A percentile compares a stretch with the other conserved stretches of the same genome.
Conservation (phyloP, 805 yeast genomes). For the Lipomyces anomalus region DNA sequence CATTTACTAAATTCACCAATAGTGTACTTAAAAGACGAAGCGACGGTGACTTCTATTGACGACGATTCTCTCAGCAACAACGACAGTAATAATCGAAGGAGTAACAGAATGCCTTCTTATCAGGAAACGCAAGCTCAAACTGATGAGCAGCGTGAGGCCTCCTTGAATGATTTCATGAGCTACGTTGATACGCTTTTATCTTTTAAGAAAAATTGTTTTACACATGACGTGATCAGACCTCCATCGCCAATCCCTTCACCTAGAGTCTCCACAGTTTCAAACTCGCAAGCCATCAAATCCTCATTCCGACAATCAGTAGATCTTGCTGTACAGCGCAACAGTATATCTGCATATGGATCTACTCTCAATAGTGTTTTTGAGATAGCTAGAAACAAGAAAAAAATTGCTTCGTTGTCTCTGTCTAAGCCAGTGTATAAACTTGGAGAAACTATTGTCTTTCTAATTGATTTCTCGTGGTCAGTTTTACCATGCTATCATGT, state of each 20-base stretch:
- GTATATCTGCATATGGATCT: conserved; percentile 19
- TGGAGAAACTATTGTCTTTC: conserved; percentile 36
- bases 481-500: conserved; percentile 33
- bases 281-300: conserved; percentile 5
- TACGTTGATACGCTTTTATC: conserved; percentile 15
- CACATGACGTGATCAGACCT: conserved; percentile 9
- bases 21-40: conserved; percentile 14
- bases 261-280: conserved; percentile 1
- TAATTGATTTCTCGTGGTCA: conserved; percentile 35
- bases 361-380: conserved; percentile 28
- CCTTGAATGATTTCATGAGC: conserved; percentile 13
- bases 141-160: conserved; percentile 4
- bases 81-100: conserved; percentile 3
- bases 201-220: conserved; percentile 2
- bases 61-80: not conserved
- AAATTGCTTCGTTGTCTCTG: conserved; percentile 38
- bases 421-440: conserved; percentile 38
- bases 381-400: conserved; percentile 40
- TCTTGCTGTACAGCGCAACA: conserved; percentile 18
- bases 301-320: conserved; percentile 22
- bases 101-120: not conserved
- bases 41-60: conserved; percentile 6
- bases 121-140: not conserved
- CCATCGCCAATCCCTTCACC: conserved; percentile 21
- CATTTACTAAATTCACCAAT: conserved; percentile 22